Evolutionary conservation across 2,329 filamentous ascomycete genomes (phyloP).

Genomic region (Moelleriella libera): DNA sequence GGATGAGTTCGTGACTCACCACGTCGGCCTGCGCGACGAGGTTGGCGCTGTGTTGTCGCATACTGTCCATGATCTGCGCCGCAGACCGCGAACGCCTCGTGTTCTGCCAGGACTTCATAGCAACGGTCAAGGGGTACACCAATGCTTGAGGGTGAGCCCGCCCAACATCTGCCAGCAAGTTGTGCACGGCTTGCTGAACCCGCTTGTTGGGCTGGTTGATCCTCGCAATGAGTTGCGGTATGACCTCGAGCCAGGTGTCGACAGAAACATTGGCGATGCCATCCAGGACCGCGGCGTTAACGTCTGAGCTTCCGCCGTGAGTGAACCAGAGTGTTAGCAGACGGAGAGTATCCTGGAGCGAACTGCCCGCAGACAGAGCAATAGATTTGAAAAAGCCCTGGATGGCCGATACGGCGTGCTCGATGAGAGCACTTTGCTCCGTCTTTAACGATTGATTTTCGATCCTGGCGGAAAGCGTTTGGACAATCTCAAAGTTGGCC

Average conservation of each 20-base stretch:
- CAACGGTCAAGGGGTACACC: conserved; percentile 92
- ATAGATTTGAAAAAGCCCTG: conserved; percentile 97
- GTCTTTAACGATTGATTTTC: conserved; percentile 32
- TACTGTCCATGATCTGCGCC: conserved; percentile 90
- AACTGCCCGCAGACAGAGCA: conserved; percentile 77
- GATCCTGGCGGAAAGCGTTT: conserved; percentile 54
- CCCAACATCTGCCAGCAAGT: conserved; percentile 82
- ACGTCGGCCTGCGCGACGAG: conserved; percentile 91
- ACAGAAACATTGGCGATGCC: conserved; percentile 86
- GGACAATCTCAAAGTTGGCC: conserved; percentile 97
- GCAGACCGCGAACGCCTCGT: conserved; percentile 76
- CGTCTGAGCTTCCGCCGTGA: conserved; percentile 76
- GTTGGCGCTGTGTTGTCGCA: conserved; percentile 85
- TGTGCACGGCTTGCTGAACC: conserved; percentile 83
- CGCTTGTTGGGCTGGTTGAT: conserved; percentile 91
- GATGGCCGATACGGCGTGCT: conserved; percentile 89
- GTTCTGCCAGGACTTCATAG: conserved; percentile 85
- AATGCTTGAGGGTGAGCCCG: conserved; percentile 89
- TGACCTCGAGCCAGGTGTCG: conserved; percentile 97
- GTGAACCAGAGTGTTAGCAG: conserved; percentile 93
- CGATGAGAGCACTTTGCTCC: conserved; percentile 56
- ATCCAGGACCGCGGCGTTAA: conserved; percentile 77
- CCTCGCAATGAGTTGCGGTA: conserved; percentile 89
- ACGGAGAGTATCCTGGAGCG: conserved; percentile 85
- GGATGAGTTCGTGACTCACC: conserved; percentile 91